phyloP scores from a whole-genome alignment of 176 grass and related monocot genomes.

The Oryza glumipatula region DNA sequence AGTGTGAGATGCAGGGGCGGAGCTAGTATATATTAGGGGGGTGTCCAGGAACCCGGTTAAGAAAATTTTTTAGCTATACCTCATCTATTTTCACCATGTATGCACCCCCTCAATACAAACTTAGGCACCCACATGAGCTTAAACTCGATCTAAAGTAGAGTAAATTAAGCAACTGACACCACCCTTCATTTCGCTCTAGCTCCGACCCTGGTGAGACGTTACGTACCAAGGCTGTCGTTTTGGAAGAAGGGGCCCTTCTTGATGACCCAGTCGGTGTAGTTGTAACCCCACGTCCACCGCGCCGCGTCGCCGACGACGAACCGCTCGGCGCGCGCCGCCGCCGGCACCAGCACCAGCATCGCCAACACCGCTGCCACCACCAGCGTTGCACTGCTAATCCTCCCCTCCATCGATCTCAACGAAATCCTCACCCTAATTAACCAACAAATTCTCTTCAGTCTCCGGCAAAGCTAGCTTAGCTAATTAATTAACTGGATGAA shows the following conservation, averaged over 20 bases:
- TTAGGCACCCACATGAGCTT: too few species aligned
- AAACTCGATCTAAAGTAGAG: too few species aligned
- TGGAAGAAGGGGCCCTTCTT: constrained; percentile 78
- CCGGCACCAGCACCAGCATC: constrained; percentile 35
- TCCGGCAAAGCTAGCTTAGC: too few species aligned
- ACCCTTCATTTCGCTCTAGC: too few species aligned
- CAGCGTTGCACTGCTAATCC: neutral
- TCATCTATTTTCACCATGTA: too few species aligned
- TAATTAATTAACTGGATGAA: neutral
- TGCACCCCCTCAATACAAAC: too few species aligned
- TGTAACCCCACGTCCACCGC: constrained; percentile 90
- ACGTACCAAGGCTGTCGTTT: constrained; percentile 70
- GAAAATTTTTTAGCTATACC: too few species aligned
- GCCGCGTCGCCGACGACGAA: constrained; percentile 78
- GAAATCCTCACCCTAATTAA: neutral
- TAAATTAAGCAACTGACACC: too few species aligned
- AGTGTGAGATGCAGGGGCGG: too few species aligned
- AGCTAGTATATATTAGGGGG: too few species aligned
- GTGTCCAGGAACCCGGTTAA: too few species aligned
- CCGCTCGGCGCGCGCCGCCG: constrained; percentile 41
- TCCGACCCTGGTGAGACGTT: too few species aligned
- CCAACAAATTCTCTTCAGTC: neutral
- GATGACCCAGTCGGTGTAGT: constrained; percentile 90
- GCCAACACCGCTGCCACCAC: neutral
- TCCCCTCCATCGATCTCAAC: constrained; percentile 15